phyloP scores from a whole-genome alignment of 2,329 filamentous ascomycete genomes.

The Alternaria ventricosa region DNA sequence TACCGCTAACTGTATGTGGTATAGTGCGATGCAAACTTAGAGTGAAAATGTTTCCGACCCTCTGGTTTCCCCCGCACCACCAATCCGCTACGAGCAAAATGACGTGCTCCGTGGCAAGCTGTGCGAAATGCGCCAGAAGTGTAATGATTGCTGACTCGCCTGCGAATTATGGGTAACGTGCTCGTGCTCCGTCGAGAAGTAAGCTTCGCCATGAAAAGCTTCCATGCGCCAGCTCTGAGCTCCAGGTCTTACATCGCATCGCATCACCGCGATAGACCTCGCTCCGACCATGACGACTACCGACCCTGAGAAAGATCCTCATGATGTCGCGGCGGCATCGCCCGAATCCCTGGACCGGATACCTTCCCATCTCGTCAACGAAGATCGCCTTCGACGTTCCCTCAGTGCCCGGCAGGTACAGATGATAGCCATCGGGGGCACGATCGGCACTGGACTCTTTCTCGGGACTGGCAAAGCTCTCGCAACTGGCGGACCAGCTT shows the following conservation, averaged over 20 bases:
- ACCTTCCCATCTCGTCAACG: slow-evolving; percentile 24
- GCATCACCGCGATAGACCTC: background rate
- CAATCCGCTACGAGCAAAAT: slow-evolving; percentile 27
- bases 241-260: slow-evolving; percentile 2
- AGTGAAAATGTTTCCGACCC: slow-evolving; percentile 3
- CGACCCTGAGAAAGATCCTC: slow-evolving; percentile 25
- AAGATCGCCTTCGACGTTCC: slow-evolving; percentile 33
- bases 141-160: slow-evolving; percentile 3
- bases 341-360: slow-evolving; percentile 17
- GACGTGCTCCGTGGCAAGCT: slow-evolving; percentile 28
- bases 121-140: slow-evolving; percentile 2
- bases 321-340: slow-evolving; percentile 14
- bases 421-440: slow-evolving; percentile 68
- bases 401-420: slow-evolving; percentile 59
- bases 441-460: slow-evolving; percentile 67
- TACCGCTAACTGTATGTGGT: background rate
- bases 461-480: slow-evolving; percentile 64
- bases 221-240: slow-evolving; percentile 11
- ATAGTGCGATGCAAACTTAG: background rate
- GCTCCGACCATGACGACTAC: slow-evolving; percentile 9
- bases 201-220: slow-evolving; percentile 34
- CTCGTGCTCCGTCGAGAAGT: slow-evolving; percentile 1
- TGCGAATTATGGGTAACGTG: slow-evolving; percentile 9
- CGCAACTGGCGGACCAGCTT: slow-evolving; percentile 51
- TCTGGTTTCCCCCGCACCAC: slow-evolving; percentile 3